Base-by-base conservation (phyloP, 2,329 filamentous ascomycete species). In the Phymatotrichopsis omnivora region DNA sequence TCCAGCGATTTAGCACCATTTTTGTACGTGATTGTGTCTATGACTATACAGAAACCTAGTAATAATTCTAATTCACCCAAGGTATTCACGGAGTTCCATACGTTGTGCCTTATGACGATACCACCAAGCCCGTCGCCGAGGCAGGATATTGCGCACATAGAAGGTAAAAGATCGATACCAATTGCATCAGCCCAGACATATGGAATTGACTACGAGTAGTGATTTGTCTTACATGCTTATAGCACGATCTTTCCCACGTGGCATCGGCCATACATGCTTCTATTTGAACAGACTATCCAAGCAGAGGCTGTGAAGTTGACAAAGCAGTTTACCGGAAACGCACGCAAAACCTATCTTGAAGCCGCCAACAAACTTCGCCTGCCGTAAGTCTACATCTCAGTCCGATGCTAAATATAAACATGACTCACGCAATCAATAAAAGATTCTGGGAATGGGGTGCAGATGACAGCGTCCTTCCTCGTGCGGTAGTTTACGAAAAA, bases 391-490 rank as follows among this genome's bases (percentile, higher is more conserved):
- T 29, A 10, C 10, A 5, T n/a, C 10, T 3, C 16, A 1, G 5
- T 12, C 19, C 7, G 14, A 10, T 20, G 14, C 7, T 29, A 14
- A 7, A 20, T 14, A 19, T 31, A 31, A 41, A n/a, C n/a, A n/a
- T n/a, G n/a, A n/a, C n/a, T n/a, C n/a, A n/a, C n/a, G n/a, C 3
- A 5, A 6, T 16, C 8, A 3, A 11, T 19, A 14, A 12, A 16
- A 41, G 37, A 22, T 41, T 30, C 37, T 41, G 37, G 37, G 37
- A 41, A 14, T 41, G 37, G 37, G 27, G 27, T 31, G 10, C 11
- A 2, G 25, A 16, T 17, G 29, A 38, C 17, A 41, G 25, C 27
- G 30, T 41, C 27, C 37, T 41, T 14, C 37, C 37, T 14, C 25
- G 27, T 8, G 37, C 37, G 12, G 27, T 22, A 6, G 27, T 31